Percentiles rank a stretch among this genome's conserved stretches.
Conservation (phyloP, 2,329 filamentous ascomycete genomes). For the Diaporthe citriasiana region DNA sequence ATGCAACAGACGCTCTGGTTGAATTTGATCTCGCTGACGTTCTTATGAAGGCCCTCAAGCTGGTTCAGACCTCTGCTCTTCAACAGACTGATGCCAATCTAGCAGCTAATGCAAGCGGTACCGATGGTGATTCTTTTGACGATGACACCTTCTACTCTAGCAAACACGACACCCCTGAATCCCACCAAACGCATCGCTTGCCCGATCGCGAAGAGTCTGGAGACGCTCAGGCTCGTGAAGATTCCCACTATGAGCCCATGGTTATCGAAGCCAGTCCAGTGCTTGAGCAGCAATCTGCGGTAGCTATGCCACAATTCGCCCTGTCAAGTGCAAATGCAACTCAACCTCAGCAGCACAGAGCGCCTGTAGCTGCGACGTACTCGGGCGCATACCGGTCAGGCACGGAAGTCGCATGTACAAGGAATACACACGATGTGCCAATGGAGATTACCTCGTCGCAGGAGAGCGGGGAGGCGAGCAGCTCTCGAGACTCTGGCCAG, state of each 20-base stretch:
- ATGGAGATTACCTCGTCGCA: constrained; percentile 51
- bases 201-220: constrained; percentile 56
- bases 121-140: constrained; percentile 85
- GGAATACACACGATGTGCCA: constrained; percentile 45
- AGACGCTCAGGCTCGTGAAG: constrained; percentile 55
- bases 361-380: not conserved
- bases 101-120: constrained; percentile 69
- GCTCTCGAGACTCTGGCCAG: constrained; percentile 58
- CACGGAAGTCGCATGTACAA: not conserved
- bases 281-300: constrained; percentile 38
- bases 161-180: constrained; percentile 83
- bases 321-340: constrained; percentile 34
- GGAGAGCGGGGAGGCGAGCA: constrained; percentile 59
- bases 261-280: constrained; percentile 46
- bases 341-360: constrained; percentile 35
- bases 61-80: constrained; percentile 77
- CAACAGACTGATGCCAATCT: constrained; percentile 68
- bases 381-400: not conserved
- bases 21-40: constrained; percentile 82
- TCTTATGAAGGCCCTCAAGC: constrained; percentile 76
- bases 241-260: constrained; percentile 53
- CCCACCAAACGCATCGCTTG: constrained; percentile 62
- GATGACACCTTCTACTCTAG: constrained; percentile 97
- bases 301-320: constrained; percentile 35
- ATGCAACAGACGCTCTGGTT: constrained; percentile 65